Conservation (phyloP, 768 basidiomycete genomes). For the Mycena galopus region DNA sequence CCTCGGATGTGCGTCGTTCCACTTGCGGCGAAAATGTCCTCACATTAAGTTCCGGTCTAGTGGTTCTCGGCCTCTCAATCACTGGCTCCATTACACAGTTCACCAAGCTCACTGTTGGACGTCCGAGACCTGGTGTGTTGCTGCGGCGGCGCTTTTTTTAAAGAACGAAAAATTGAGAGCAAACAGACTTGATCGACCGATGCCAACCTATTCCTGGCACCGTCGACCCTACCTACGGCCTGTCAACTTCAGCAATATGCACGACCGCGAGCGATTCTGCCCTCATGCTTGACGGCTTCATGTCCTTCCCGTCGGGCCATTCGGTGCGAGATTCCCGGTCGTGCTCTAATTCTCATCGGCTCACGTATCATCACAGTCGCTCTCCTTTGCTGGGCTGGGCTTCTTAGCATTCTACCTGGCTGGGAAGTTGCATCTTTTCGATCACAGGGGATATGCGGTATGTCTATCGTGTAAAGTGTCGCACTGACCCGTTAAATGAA, state of each 20-base stretch:
- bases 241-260: constrained; percentile 84
- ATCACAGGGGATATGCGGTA: constrained; percentile 80
- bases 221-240: constrained; percentile 75
- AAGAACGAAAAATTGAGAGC: background rate
- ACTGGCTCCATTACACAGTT: constrained; percentile 89
- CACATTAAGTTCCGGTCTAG: constrained; percentile 48
- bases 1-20: constrained; percentile 53
- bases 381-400: constrained; percentile 88
- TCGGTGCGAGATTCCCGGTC: constrained; percentile 64
- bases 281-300: constrained; percentile 78
- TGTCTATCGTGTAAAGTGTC: constrained; percentile 38
- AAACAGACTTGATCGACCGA: constrained; percentile 71
- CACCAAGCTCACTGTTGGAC: constrained; percentile 88
- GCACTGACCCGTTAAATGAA: constrained; percentile 19
- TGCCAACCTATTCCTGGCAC: constrained; percentile 79
- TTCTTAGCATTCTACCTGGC: constrained; percentile 91
- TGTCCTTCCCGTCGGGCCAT: constrained; percentile 94
- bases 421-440: constrained; percentile 94
- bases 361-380: constrained; percentile 20
- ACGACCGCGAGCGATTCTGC: constrained; percentile 75
- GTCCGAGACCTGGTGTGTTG: constrained; percentile 82
- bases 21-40: background rate
- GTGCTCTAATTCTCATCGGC: background rate
- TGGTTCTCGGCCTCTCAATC: constrained; percentile 79
- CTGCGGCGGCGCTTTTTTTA: background rate